Conservation (phyloP, 2,329 filamentous ascomycete genomes). For the Talaromyces funiculosus region DNA sequence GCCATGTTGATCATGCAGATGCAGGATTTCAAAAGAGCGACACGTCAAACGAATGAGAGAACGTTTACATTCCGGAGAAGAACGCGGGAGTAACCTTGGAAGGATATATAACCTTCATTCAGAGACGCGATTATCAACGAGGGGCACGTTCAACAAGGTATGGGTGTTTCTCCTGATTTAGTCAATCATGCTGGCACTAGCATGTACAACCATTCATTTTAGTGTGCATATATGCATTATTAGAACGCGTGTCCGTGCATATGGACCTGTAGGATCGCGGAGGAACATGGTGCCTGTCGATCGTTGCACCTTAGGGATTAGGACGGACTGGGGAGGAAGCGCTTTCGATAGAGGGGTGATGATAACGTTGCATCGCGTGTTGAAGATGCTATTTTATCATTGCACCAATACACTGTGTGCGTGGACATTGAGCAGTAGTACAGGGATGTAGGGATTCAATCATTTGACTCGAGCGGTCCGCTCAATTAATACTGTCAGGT, state of each 20-base stretch:
- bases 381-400: background rate
- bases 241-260: background rate
- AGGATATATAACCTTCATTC: background rate
- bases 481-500: background rate
- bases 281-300: conserved; percentile 12
- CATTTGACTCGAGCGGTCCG: background rate
- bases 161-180: background rate
- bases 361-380: conserved; percentile 11
- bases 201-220: background rate
- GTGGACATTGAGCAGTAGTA: background rate
- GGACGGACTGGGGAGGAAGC: conserved; percentile 2
- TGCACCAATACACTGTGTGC: background rate
- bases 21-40: background rate
- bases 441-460: background rate
- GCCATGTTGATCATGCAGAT: conserved; percentile 7
- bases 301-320: conserved; percentile 13
- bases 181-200: background rate
- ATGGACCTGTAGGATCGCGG: background rate
- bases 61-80: background rate
- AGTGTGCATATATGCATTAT: background rate
- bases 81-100: background rate
- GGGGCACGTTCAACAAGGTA: background rate
- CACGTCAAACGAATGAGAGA: background rate
- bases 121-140: background rate
- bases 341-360: background rate